These are phyloP conservation scores for Penicillium alfredii DNA, from an alignment of 495 filamentous ascomycete species.

Conservation along the genomic window DNA sequence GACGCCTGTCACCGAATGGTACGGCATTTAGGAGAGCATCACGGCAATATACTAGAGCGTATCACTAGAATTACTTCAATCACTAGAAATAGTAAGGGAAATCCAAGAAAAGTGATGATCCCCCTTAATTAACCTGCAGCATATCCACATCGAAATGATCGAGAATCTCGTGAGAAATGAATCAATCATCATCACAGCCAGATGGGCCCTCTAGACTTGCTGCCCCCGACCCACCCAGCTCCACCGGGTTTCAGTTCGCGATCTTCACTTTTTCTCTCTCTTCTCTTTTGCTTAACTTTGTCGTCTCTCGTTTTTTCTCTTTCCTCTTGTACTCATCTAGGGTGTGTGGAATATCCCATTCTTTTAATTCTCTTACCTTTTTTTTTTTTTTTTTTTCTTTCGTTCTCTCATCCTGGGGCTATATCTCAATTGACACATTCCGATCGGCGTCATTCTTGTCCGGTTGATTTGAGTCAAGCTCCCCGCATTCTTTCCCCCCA, in stretches of 20 bases:
- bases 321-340: background rate
- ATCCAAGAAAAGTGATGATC: too few species aligned
- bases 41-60: too few species aligned
- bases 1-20: slow-evolving; percentile 4
- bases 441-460: background rate
- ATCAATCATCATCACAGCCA: background rate
- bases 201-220: background rate
- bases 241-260: background rate
- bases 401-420: slow-evolving; percentile 1
- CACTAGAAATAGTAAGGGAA: too few species aligned
- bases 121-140: too few species aligned
- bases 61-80: too few species aligned
- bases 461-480: slow-evolving; percentile 3
- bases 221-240: background rate
- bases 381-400: background rate
- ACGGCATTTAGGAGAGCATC: background rate
- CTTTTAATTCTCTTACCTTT: too few species aligned
- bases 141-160: too few species aligned
- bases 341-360: too few species aligned
- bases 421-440: slow-evolving; percentile 1
- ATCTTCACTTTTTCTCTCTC: slow-evolving; percentile 2
- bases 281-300: background rate
- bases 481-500: slow-evolving; percentile 20
- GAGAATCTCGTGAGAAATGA: too few species aligned
- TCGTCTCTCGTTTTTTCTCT: background rate